Percentiles rank a stretch among this genome's conserved stretches.
phyloP scores from a whole-genome alignment of 2,329 filamentous ascomycete genomes.

The Colletotrichum truncatum region DNA sequence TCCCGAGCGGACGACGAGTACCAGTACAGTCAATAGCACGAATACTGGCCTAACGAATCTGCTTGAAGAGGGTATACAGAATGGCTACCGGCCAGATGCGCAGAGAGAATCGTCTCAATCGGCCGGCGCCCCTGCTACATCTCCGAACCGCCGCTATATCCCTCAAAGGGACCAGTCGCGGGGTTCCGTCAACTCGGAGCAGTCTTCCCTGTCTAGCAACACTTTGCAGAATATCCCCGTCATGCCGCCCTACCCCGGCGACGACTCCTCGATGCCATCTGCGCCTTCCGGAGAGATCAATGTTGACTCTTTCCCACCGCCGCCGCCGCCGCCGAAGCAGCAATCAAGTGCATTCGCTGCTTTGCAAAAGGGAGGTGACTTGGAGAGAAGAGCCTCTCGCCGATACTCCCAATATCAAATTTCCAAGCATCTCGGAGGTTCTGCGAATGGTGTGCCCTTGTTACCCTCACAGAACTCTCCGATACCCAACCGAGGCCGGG shows the following conservation, averaged over 20 bases:
- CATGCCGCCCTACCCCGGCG: constrained; percentile 74
- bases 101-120: constrained; percentile 32
- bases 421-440: constrained; percentile 87
- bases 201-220: constrained; percentile 76
- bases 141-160: constrained; percentile 56
- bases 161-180: constrained; percentile 62
- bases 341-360: constrained; percentile 91
- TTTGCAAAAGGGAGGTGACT: constrained; percentile 88
- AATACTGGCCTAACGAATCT: constrained; percentile 66
- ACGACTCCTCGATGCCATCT: constrained; percentile 51
- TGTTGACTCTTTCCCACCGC: constrained; percentile 75
- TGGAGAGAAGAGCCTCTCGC: constrained; percentile 91
- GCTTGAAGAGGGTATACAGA: constrained; percentile 67
- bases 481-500: constrained; percentile 83
- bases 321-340: constrained; percentile 74
- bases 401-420: constrained; percentile 98
- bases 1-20: constrained; percentile 64
- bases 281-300: constrained; percentile 56
- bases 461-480: constrained; percentile 85
- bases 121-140: constrained; percentile 42
- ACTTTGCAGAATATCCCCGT: constrained; percentile 81
- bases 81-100: constrained; percentile 55
- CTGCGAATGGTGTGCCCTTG: constrained; percentile 84
- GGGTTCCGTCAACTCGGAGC: constrained; percentile 62
- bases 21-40: constrained; percentile 66